Base-by-base conservation (phyloP, 805 yeast species). In the Wickerhamomyces strasburgensis region DNA sequence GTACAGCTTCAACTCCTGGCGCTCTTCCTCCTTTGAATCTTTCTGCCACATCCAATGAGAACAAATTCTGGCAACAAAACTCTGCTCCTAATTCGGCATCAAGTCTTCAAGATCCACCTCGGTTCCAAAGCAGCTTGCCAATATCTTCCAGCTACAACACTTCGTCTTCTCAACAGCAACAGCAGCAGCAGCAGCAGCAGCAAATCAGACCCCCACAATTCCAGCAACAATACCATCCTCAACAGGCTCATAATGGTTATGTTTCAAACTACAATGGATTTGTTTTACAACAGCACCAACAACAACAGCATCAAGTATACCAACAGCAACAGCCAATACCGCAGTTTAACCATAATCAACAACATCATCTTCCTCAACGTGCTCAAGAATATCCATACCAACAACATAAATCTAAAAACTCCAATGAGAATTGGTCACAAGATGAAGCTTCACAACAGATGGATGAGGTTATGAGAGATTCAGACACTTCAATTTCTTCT, bases 401-500 rank as follows among this genome's bases (percentile, higher is more conserved):
- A 23, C 53, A 54, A 23, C 57, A 57, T 39, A 56, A 48, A 37
- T 43, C 51, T 15, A 47, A 44, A 38, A 45, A 44, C 10, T 52
- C 57, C 2, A 43, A 46, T 14, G 58, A 54, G 35, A 52, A 47
- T 17, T 55, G 61, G 60, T 55, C 60, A 19, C 64, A 47, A 43
- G 63, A 56, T 53, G 65, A 42, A 34, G 54, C 48, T 24, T 48
- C 53, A 5, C 37, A 41, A 14, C 56, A 52, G 11, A 54, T 54
- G 57, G 58, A 52, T 35, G 58, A 49, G 11, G 56, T 47, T 5
- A 60, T 48, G 47, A 60, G 51, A 59, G 69, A 48, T 57, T 65
- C 59, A 46, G 72, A 43, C 49, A 45, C 67, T 38, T 53, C 75
- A 49, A 42, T 70, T 45, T 59, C 74, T 44, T 54, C 71, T 46